These are phyloP conservation scores for Cyberlindnera xylosilytica DNA, from an alignment of 805 yeast species.

Conservation along the genomic window DNA sequence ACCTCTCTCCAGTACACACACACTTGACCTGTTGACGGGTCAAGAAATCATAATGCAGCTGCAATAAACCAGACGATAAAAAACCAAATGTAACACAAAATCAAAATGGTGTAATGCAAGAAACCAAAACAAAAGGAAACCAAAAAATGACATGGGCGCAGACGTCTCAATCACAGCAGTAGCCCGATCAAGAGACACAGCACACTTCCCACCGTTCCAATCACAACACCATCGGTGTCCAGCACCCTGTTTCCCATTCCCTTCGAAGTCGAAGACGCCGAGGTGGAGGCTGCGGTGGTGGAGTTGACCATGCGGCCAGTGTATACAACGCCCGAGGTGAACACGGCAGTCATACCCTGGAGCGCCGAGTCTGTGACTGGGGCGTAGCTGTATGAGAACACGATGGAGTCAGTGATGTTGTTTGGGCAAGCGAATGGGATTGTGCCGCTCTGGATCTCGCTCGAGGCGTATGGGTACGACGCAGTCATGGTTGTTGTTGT, in stretches of 20 bases:
- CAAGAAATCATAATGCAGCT: neutral
- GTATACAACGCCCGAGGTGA: conserved; percentile 14
- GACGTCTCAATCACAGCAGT: too few relatives aligned
- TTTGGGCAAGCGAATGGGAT: conserved; percentile 49
- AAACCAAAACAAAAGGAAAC: neutral
- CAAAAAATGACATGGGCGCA: neutral
- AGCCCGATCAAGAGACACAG: conserved; percentile 6
- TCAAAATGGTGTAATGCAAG: neutral
- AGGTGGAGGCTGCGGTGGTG: conserved; percentile 1
- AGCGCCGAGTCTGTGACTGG: conserved; percentile 1
- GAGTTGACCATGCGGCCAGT: conserved; percentile 16
- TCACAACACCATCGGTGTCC: neutral
- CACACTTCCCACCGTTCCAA: conserved; percentile 3
- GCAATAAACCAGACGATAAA: neutral
- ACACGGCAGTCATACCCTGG: conserved; percentile 15
- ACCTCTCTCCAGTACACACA: too few relatives aligned
- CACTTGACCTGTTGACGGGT: too few relatives aligned
- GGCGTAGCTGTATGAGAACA: conserved; percentile 9
- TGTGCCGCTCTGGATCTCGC: conserved; percentile 37
- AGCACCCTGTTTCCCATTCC: conserved; percentile 1
- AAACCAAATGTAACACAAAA: too few relatives aligned
- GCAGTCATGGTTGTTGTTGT: too few relatives aligned
- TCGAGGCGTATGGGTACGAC: conserved; percentile 16
- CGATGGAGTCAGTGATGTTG: conserved; percentile 22
- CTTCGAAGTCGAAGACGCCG: conserved; percentile 1